A percentile compares a stretch with the other conserved stretches of the same genome.
These are phyloP conservation scores for Epithele typhae DNA, from an alignment of 768 basidiomycete species.

Conservation along the genomic window DNA sequence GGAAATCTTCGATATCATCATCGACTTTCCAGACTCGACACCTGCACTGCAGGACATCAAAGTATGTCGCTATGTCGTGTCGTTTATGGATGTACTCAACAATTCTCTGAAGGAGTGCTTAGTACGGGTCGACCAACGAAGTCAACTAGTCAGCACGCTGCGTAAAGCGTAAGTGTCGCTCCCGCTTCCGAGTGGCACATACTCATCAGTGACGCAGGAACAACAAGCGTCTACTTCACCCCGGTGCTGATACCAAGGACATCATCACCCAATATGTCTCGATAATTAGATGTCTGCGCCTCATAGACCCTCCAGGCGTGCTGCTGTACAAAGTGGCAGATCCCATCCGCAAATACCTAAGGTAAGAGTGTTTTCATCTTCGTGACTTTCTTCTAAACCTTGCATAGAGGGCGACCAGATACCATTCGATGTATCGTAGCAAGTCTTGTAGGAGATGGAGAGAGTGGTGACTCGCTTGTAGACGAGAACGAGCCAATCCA, in stretches of 20 bases:
- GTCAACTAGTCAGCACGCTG: slow-evolving; percentile 68
- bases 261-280: slow-evolving; percentile 89
- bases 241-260: slow-evolving; percentile 91
- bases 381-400: slow-evolving; percentile 26
- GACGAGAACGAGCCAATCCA: slow-evolving; percentile 82
- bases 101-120: slow-evolving; percentile 72
- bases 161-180: slow-evolving; percentile 63
- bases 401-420: slow-evolving; percentile 84
- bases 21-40: slow-evolving; percentile 86
- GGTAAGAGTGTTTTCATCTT: slow-evolving; percentile 43
- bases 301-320: slow-evolving; percentile 91
- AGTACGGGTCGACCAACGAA: slow-evolving; percentile 75
- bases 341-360: slow-evolving; percentile 84
- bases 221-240: slow-evolving; percentile 84
- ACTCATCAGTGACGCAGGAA: slow-evolving; percentile 45
- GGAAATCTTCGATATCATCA: slow-evolving; percentile 95
- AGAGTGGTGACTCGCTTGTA: slow-evolving; percentile 73
- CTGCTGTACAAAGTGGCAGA: slow-evolving; percentile 91
- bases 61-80: slow-evolving; percentile 33
- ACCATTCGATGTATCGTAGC: slow-evolving; percentile 93
- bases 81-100: neutral
- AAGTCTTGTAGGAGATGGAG: slow-evolving; percentile 82
- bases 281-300: slow-evolving; percentile 85
- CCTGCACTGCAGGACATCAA: slow-evolving; percentile 84
- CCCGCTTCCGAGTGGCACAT: too few species aligned